These are phyloP conservation scores for Talaromyces thailandensis DNA, from an alignment of 495 filamentous ascomycete genomes.

Conservation along the genomic window DNA sequence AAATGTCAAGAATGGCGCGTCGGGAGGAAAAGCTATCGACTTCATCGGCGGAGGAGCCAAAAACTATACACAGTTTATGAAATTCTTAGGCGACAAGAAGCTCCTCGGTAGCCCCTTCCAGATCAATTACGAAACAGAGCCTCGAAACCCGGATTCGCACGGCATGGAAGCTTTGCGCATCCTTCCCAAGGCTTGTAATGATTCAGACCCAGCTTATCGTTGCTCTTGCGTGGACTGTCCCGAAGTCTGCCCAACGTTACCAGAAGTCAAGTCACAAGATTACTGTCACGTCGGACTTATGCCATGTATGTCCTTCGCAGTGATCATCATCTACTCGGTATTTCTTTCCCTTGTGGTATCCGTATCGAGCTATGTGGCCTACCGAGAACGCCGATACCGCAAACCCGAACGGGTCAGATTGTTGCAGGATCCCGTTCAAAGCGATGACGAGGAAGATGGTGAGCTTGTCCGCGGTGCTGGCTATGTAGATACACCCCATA, in stretches of 20 bases:
- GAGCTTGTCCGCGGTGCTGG: conserved; percentile 62
- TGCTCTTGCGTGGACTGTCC: conserved; percentile 93
- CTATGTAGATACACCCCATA: conserved; percentile 57
- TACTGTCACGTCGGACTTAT: conserved; percentile 76
- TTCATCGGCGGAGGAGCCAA: conserved; percentile 94
- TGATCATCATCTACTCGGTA: conserved; percentile 75
- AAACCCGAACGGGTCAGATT: conserved; percentile 74
- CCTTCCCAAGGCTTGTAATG: conserved; percentile 76
- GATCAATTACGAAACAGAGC: conserved; percentile 74
- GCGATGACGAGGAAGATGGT: conserved; percentile 79
- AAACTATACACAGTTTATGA: conserved; percentile 74
- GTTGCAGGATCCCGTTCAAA: conserved; percentile 72
- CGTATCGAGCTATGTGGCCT: conserved; percentile 64
- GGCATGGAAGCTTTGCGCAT: conserved; percentile 59
- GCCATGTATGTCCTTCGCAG: conserved; percentile 85
- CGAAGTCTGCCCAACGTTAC: conserved; percentile 70
- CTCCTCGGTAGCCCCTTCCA: conserved; percentile 88
- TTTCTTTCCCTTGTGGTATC: conserved; percentile 59
- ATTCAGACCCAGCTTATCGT: conserved; percentile 70
- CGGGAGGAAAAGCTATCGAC: conserved; percentile 84
- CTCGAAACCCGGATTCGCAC: conserved; percentile 39
- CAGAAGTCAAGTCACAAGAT: conserved; percentile 54
- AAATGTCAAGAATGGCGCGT: conserved; percentile 93
- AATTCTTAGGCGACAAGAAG: conserved; percentile 89
- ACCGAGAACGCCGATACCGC: conserved; percentile 57